phyloP scores from a whole-genome alignment of 345 rosid genomes.

The Populus ilicifolia region DNA sequence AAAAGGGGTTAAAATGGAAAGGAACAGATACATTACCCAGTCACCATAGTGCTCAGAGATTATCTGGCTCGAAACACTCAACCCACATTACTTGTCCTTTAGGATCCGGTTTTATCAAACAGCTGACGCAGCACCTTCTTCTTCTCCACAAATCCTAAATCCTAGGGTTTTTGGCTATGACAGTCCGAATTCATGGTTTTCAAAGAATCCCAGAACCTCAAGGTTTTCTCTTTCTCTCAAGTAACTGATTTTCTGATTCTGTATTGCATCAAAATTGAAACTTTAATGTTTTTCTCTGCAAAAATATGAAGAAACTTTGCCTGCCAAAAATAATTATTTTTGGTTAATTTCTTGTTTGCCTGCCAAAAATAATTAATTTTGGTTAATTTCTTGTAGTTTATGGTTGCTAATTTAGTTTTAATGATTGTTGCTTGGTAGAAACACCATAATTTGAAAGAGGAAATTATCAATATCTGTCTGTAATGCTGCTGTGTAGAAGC shows the following conservation, averaged over 20 bases:
- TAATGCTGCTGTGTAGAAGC: constrained; percentile 43
- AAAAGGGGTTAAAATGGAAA: too few relatives aligned
- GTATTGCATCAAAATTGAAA: background rate
- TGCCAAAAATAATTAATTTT: background rate
- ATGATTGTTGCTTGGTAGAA: background rate
- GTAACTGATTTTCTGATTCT: background rate
- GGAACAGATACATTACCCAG: too few relatives aligned
- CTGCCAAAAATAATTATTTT: background rate
- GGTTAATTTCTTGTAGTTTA: background rate
- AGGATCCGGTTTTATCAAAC: background rate
- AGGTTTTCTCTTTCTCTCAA: background rate
- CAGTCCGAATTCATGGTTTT: background rate
- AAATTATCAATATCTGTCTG: background rate
- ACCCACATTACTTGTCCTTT: background rate
- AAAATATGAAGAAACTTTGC: background rate
- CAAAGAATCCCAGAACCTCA: background rate
- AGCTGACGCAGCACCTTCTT: background rate
- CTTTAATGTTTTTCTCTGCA: background rate
- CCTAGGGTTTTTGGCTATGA: background rate
- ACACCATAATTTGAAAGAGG: background rate
- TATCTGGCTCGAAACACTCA: background rate
- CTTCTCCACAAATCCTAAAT: background rate
- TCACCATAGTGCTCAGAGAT: too few relatives aligned
- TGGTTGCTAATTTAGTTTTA: background rate
- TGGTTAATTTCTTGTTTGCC: background rate